These are phyloP conservation scores for Irpex lacteus DNA, from an alignment of 1,284 basidiomycete genomes.

Conservation along the genomic window DNA sequence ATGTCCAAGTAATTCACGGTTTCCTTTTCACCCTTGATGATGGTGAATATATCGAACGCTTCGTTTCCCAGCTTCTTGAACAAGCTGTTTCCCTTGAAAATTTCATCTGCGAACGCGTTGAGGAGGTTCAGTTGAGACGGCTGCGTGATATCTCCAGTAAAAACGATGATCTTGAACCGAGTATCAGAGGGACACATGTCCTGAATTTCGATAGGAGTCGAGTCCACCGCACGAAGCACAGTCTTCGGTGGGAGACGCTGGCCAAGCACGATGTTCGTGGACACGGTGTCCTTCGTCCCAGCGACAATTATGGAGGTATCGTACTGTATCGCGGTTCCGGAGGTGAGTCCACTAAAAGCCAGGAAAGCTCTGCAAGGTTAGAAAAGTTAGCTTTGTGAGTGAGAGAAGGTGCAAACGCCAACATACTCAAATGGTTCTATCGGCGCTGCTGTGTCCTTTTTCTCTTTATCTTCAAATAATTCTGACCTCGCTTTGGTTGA, in stretches of 20 bases:
- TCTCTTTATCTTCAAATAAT: constrained; percentile 37
- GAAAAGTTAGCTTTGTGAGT: no score
- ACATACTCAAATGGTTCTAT: constrained; percentile 59
- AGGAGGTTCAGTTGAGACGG: not conserved
- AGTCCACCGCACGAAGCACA: constrained; percentile 2
- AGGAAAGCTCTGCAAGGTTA: no score
- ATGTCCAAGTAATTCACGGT: constrained; percentile 20
- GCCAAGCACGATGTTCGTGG: not conserved
- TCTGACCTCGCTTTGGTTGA: constrained; percentile 43
- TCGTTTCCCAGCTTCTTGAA: not conserved
- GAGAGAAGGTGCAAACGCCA: no score
- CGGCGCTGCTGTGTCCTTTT: constrained; percentile 55
- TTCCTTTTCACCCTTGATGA: constrained; percentile 11
- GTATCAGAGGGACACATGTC: constrained; percentile 11
- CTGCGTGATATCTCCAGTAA: constrained; percentile 1
- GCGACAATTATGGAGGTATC: not conserved
- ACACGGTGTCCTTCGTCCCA: not conserved
- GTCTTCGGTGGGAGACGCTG: constrained; percentile 1
- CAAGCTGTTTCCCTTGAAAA: not conserved
- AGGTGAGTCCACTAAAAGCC: constrained; percentile 1
- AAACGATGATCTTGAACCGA: constrained; percentile 9
- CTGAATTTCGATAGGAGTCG: constrained; percentile 9
- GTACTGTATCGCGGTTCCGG: constrained; percentile 1
- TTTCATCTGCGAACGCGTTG: not conserved
- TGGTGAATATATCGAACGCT: not conserved